Conservation (phyloP, 495 filamentous ascomycete species). For the Clavariopsis aquatica region DNA sequence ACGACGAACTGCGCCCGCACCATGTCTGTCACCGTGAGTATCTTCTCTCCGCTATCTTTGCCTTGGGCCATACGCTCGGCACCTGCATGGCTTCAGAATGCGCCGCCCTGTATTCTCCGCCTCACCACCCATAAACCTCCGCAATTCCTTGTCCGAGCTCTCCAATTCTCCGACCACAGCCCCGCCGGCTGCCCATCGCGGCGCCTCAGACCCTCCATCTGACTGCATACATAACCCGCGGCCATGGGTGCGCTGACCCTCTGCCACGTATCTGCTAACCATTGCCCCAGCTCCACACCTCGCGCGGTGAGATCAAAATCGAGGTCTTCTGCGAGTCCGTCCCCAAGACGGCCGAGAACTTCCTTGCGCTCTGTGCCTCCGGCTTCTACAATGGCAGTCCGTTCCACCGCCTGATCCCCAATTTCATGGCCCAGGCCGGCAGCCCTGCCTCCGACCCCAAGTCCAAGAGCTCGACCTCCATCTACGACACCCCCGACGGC, state of each 20-base stretch:
- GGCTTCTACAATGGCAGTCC: constrained; percentile 82
- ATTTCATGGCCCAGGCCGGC: constrained; percentile 92
- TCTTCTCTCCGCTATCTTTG: neutral
- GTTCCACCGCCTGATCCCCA: constrained; percentile 85
- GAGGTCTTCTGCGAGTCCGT: constrained; percentile 95
- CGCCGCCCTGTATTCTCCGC: neutral
- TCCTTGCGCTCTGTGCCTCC: constrained; percentile 91
- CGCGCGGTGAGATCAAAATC: constrained; percentile 86
- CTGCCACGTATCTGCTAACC: constrained; percentile 7
- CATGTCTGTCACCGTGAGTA: constrained; percentile 45
- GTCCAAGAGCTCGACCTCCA: constrained; percentile 80
- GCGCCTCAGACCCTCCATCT: neutral
- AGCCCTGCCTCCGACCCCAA: constrained; percentile 61
- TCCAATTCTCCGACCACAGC: constrained; percentile 20
- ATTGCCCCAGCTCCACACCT: constrained; percentile 75
- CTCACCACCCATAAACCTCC: neutral
- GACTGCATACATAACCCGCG: constrained; percentile 19
- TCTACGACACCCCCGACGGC: constrained; percentile 63
- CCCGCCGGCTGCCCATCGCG: neutral
- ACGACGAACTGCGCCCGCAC: constrained; percentile 7
- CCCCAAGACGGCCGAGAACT: constrained; percentile 87
- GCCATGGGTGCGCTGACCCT: constrained; percentile 8
- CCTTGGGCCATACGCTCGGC: neutral
- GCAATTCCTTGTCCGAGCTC: neutral
- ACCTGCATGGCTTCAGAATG: neutral